Base-by-base conservation (phyloP, 2,329 filamentous ascomycete species). In the Fusarium anthophilum region DNA sequence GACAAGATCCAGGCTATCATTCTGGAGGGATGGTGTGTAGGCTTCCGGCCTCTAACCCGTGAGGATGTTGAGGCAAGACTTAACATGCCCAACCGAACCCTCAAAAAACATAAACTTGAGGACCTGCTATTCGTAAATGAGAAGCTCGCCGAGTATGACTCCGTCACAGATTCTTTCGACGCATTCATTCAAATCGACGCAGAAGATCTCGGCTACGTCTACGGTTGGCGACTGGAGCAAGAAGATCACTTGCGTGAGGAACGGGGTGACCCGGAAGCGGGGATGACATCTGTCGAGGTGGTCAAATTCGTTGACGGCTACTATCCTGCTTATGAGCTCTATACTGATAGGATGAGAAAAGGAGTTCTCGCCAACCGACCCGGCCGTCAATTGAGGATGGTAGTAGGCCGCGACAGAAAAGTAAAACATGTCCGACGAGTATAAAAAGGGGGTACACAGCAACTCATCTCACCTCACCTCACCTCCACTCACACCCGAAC, bases 11-110 rank as follows among this genome's bases (percentile, higher is more conserved):
- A 88, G 30, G 90, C 96, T 12, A 87, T 98, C 28, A 89, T 98
- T 58, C 91, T 98, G 72, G 95, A 98, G 82, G 95, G 95, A 24
- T 98, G 95, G 95, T 96, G 93, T 81, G 91, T 97, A 18, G 95
- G 94, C 6, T 98, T 98, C 83, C 90, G 91, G 11, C 82, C 92
- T 1, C 82, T 95, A 18, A 77, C 84, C 37, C 81, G 87, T 1
- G 80, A 83, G n/a, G 85, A 87, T 10, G 80, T 89, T 8, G 86
- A 87, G 35, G 80, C 90, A 8, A 86, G 86, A 75, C 84, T 86
- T 79, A 88, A 87, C 81, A 82, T 84, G 59, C 83, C 83, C 75
- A 87, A 80, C 81, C 89, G 80, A 80, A 89, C 81, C 39, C 86
- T 87, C 50, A 83, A 81, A 76, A 82, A 72, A 66, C 86, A 91